These are phyloP conservation scores for Batkoa obscura DNA, from an alignment of 371 early-diverging fungal genomes.

Conservation along the genomic window DNA sequence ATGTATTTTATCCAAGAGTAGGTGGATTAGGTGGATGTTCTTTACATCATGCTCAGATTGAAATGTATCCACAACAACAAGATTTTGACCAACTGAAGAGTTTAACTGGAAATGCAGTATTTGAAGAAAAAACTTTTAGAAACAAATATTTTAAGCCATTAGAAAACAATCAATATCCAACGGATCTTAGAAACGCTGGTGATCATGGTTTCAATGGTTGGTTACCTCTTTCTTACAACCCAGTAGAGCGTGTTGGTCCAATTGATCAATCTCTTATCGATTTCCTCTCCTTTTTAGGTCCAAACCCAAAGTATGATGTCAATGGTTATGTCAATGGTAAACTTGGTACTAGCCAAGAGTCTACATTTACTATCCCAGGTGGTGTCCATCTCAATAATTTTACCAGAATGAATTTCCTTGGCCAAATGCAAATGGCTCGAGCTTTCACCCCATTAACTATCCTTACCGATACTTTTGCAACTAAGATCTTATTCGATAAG, in stretches of 20 bases:
- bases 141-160: slow-evolving; percentile 3
- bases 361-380: background rate
- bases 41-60: slow-evolving; percentile 1
- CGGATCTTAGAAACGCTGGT: background rate
- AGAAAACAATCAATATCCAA: slow-evolving; percentile 1
- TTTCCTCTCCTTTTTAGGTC: background rate
- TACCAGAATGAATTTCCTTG: background rate
- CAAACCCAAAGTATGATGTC: background rate
- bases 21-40: slow-evolving; percentile 2
- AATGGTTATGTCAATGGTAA: background rate
- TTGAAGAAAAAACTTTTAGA: background rate
- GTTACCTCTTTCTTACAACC: background rate
- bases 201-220: slow-evolving; percentile 5
- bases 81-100: background rate
- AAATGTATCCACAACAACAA: background rate
- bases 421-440: background rate
- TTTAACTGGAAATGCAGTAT: background rate
- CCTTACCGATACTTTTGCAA: slow-evolving; percentile 1
- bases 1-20: background rate
- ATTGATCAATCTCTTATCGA: background rate
- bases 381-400: background rate
- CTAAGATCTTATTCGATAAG: background rate
- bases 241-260: background rate
- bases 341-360: background rate
- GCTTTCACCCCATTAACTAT: background rate